Evolutionary conservation across 768 basidiomycete genomes (phyloP).

Genomic region (Panaeolus papilionaceus): DNA sequence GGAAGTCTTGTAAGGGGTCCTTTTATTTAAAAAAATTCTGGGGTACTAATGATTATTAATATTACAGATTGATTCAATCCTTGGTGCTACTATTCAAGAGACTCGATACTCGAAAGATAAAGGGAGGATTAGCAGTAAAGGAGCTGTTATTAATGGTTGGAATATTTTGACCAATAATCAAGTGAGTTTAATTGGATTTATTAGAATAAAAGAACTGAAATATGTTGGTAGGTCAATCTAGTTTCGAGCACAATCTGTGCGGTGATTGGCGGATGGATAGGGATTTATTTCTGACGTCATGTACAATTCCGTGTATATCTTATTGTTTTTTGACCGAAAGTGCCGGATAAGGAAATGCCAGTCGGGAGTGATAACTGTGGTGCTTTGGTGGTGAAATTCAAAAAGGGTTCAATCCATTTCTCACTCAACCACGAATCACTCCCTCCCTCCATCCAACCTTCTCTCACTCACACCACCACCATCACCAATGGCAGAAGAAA

Average conservation of each 20-base stretch:
- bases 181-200: constrained; percentile 41
- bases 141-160: constrained; percentile 62
- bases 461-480: constrained; percentile 18
- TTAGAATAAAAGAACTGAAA: neutral
- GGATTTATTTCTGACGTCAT: constrained; percentile 35
- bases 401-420: neutral
- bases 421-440: neutral
- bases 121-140: constrained; percentile 69
- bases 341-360: constrained; percentile 29
- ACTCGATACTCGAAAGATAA: constrained; percentile 72
- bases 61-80: constrained; percentile 77
- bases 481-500: constrained; percentile 42
- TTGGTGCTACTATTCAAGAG: constrained; percentile 87
- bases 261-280: constrained; percentile 35
- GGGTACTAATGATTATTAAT: constrained; percentile 3
- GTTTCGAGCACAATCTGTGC: constrained; percentile 46
- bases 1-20: constrained; percentile 73
- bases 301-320: constrained; percentile 20
- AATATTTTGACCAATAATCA: constrained; percentile 86
- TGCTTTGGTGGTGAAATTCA: neutral
- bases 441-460: neutral
- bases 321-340: constrained; percentile 22
- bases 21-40: constrained; percentile 13
- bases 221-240: constrained; percentile 44
- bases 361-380: constrained; percentile 11